These are phyloP conservation scores for Suillus brevipes DNA, from an alignment of 768 basidiomycete species.

Conservation along the genomic window DNA sequence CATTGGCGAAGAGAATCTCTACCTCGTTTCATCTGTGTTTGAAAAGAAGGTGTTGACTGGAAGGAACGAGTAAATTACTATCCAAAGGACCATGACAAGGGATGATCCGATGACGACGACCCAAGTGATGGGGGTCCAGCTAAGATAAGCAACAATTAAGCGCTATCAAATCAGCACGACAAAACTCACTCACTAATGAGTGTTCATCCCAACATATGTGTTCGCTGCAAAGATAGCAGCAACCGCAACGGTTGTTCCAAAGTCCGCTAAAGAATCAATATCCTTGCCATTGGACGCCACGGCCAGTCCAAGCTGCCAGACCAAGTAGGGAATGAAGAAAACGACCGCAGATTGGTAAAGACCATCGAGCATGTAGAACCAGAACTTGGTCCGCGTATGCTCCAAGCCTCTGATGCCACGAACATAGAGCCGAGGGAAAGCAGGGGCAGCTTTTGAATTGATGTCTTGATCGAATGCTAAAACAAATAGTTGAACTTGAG, in stretches of 20 bases:
- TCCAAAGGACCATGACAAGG: slow-evolving; percentile 83
- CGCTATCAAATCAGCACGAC: slow-evolving; percentile 10
- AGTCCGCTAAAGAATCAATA: slow-evolving; percentile 80
- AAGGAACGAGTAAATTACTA: slow-evolving; percentile 85
- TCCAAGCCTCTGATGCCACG: slow-evolving; percentile 92
- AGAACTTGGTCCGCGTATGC: slow-evolving; percentile 90
- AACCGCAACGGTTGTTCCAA: slow-evolving; percentile 89
- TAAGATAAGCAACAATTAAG: slow-evolving; percentile 27
- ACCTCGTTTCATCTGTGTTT: slow-evolving; percentile 64
- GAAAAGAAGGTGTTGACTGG: slow-evolving; percentile 74
- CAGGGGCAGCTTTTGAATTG: slow-evolving; percentile 84
- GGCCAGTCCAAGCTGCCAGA: slow-evolving; percentile 64
- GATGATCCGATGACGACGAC: slow-evolving; percentile 77
- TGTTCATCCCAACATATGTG: slow-evolving; percentile 86
- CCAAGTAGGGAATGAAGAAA: slow-evolving; percentile 82
- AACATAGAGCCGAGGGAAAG: slow-evolving; percentile 94
- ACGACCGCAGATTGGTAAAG: slow-evolving; percentile 88
- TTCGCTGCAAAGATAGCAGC: slow-evolving; percentile 89
- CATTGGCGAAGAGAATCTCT: slow-evolving; percentile 67
- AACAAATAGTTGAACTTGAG: slow-evolving; percentile 21
- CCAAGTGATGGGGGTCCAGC: slow-evolving; percentile 88
- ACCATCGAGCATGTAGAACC: slow-evolving; percentile 93
- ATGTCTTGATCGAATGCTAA: slow-evolving; percentile 92
- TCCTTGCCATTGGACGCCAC: slow-evolving; percentile 77
- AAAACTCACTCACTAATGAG: slow-evolving; percentile 69